phyloP scores from a whole-genome alignment of 768 basidiomycete genomes.

The Amanita exitialis region DNA sequence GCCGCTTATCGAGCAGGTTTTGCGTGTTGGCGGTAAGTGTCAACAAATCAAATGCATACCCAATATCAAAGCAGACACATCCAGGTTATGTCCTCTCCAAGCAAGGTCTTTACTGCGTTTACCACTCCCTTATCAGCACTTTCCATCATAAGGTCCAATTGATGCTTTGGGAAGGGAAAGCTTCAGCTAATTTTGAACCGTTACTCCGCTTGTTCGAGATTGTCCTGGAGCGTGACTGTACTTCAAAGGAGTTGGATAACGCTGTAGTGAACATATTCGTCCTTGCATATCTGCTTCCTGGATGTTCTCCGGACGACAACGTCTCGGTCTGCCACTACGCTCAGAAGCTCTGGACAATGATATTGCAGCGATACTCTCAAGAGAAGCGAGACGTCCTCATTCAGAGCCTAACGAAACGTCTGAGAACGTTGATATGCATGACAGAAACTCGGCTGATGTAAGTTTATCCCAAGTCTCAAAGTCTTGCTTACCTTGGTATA shows the following conservation, averaged over 20 bases:
- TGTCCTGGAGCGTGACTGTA: conserved; percentile 13
- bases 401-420: conserved; percentile 27
- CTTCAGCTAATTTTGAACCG: conserved; percentile 15
- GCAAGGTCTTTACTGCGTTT: conserved; percentile 21
- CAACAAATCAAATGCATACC: neutral
- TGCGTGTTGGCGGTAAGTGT: conserved; percentile 31
- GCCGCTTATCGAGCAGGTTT: conserved; percentile 25
- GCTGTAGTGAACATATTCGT: conserved; percentile 37
- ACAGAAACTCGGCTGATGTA: conserved; percentile 25
- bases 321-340: conserved; percentile 16
- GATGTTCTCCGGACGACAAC: conserved; percentile 15
- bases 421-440: conserved; percentile 33
- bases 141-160: conserved; percentile 25
- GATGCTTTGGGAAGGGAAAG: conserved; percentile 19
- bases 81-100: conserved; percentile 26
- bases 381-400: conserved; percentile 17
- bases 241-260: conserved; percentile 9
- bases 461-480: conserved; percentile 9
- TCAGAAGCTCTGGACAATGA: conserved; percentile 24
- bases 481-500: conserved; percentile 13
- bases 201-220: conserved; percentile 24
- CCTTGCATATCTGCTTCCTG: conserved; percentile 37
- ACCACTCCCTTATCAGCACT: conserved; percentile 21
- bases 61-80: neutral
- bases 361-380: conserved; percentile 15